These are phyloP conservation scores for Trichoderma brevicompactum DNA, from an alignment of 2,329 filamentous ascomycete genomes.

Conservation along the genomic window DNA sequence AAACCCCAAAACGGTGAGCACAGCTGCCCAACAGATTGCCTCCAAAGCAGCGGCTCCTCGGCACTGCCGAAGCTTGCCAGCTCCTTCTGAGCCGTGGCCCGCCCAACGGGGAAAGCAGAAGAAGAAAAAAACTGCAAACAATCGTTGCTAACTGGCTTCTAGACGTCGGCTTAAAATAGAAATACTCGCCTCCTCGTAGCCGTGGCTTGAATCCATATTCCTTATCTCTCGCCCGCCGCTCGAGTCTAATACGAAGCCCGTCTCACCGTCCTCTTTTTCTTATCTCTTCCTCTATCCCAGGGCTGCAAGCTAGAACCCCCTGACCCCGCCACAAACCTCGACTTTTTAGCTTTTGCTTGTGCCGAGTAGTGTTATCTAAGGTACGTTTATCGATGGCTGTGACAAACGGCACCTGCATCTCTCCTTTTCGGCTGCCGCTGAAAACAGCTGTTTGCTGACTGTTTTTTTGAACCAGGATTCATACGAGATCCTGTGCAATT, in stretches of 20 bases:
- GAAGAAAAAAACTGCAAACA: slow-evolving; percentile 9
- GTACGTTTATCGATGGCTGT: slow-evolving; percentile 26
- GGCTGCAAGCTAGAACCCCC: background rate
- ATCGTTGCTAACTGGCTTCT: slow-evolving; percentile 12
- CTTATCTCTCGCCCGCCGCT: slow-evolving; percentile 1
- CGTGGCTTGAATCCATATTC: slow-evolving; percentile 5
- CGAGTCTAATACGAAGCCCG: slow-evolving; percentile 20
- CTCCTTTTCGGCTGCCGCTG: slow-evolving; percentile 5
- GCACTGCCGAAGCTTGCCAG: slow-evolving; percentile 26
- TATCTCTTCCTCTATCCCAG: slow-evolving; percentile 5
- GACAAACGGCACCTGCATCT: slow-evolving; percentile 4
- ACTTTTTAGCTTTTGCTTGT: slow-evolving; percentile 1
- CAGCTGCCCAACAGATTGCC: slow-evolving; percentile 4
- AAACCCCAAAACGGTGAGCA: background rate
- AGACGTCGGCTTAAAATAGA: slow-evolving; percentile 21
- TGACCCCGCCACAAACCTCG: slow-evolving; percentile 24
- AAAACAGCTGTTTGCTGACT: slow-evolving; percentile 22
- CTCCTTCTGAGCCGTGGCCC: slow-evolving; percentile 18
- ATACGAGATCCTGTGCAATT: slow-evolving; percentile 8
- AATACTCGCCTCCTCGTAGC: background rate
- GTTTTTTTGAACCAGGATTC: background rate
- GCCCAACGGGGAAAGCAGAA: background rate
- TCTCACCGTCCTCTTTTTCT: slow-evolving; percentile 16
- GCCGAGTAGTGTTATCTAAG: slow-evolving; percentile 19
- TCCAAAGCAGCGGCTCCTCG: slow-evolving; percentile 9